A percentile compares a stretch with the other conserved stretches of the same genome.
Conservation (phyloP, 305 asterid genomes). For the Solanum hybrid region DNA sequence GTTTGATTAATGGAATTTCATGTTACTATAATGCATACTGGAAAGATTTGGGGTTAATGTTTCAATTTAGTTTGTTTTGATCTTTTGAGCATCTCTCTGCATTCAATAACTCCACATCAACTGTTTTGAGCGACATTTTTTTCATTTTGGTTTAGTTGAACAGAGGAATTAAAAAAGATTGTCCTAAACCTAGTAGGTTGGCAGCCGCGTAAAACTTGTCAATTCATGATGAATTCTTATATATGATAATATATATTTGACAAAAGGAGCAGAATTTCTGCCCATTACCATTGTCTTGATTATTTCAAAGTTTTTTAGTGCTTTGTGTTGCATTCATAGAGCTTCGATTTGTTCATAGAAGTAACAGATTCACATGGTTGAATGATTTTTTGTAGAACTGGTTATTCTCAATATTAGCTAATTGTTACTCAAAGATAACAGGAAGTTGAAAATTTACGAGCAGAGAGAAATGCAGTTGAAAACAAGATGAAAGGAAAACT, state of each 20-base stretch:
- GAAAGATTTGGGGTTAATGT: background rate
- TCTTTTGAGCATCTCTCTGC: background rate
- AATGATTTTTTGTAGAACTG: too few relatives aligned
- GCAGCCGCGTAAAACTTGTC: background rate
- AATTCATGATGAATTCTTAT: background rate
- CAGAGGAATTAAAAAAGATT: background rate
- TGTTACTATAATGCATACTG: background rate
- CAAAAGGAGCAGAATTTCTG: too few relatives aligned
- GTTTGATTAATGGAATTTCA: background rate
- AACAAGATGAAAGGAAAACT: constrained; percentile 89
- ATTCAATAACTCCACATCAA: background rate
- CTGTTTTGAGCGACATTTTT: background rate
- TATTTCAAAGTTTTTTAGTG: too few relatives aligned
- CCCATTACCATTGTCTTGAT: too few relatives aligned
- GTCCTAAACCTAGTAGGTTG: background rate
- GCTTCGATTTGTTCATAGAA: too few relatives aligned
- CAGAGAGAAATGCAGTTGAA: constrained; percentile 86
- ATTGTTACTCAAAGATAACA: too few relatives aligned
- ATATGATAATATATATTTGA: too few relatives aligned
- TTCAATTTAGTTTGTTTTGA: background rate
- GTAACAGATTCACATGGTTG: too few relatives aligned
- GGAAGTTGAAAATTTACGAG: constrained; percentile 37
- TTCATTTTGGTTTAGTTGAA: background rate
- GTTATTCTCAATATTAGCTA: too few relatives aligned
- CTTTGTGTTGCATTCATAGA: too few relatives aligned